Conservation (phyloP, 2,329 filamentous ascomycete genomes). For the Emergomyces africanus region DNA sequence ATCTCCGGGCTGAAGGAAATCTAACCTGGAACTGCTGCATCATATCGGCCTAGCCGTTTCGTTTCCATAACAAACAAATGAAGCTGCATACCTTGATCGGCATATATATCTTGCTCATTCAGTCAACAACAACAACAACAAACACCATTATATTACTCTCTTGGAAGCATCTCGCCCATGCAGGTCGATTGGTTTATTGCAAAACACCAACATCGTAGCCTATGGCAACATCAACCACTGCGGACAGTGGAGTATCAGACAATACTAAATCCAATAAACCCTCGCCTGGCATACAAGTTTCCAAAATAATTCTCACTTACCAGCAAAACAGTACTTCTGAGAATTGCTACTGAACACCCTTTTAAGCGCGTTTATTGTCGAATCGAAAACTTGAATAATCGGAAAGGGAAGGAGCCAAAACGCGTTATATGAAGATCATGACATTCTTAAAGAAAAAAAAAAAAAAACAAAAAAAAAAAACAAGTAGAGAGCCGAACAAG, state of each 20-base stretch:
- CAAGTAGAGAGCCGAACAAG: no score
- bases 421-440: no score
- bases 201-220: neutral
- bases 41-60: neutral
- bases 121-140: no score
- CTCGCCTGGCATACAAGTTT: neutral
- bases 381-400: neutral
- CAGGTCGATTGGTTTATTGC: neutral
- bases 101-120: neutral
- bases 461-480: no score
- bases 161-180: neutral
- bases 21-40: neutral
- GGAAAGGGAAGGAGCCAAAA: no score
- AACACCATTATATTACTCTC: neutral
- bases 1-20: neutral
- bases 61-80: neutral
- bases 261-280: no score
- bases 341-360: neutral
- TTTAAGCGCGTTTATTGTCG: neutral
- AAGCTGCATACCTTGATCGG: neutral
- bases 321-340: neutral
- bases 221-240: neutral
- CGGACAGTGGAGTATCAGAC: neutral
- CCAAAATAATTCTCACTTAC: neutral
- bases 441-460: no score